Percentiles rank a stretch among this genome's conserved stretches.
Conservation (phyloP, 2,329 filamentous ascomycete genomes). For the Septoria linicola region DNA sequence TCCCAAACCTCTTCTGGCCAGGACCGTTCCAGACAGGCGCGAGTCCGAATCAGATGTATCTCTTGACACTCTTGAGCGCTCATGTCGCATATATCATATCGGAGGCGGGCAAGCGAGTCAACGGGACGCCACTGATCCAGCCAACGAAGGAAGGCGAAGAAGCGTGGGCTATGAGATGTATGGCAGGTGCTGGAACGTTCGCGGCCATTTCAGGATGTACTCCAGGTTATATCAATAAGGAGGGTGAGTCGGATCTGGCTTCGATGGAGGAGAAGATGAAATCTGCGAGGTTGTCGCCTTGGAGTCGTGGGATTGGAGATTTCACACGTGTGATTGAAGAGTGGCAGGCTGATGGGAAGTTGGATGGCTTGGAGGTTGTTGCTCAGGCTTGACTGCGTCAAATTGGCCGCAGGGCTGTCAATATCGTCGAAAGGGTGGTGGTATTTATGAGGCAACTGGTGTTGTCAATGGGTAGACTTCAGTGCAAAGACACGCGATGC, state of each 20-base stretch:
- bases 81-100: constrained; percentile 50
- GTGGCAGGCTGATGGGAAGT: too few relatives aligned
- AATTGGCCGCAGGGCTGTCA: too few relatives aligned
- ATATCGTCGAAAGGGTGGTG: too few relatives aligned
- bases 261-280: too few relatives aligned
- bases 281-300: too few relatives aligned
- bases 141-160: constrained; percentile 49
- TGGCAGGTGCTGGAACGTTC: constrained; percentile 44
- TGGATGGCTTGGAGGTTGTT: constrained; percentile 37
- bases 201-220: constrained; percentile 50
- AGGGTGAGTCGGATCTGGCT: constrained; percentile 43
- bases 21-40: constrained; percentile 45
- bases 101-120: constrained; percentile 35
- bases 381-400: constrained; percentile 11
- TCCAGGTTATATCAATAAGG: constrained; percentile 55
- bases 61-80: constrained; percentile 39
- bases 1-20: constrained; percentile 57
- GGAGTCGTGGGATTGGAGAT: too few relatives aligned
- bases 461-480: too few relatives aligned
- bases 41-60: constrained; percentile 34
- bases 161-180: constrained; percentile 46
- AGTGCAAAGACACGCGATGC: too few relatives aligned
- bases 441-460: too few relatives aligned
- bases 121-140: constrained; percentile 42
- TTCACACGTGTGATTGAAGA: too few relatives aligned